Conservation (phyloP, 2,329 filamentous ascomycete species). For the Dactylonectria macrodidyma region DNA sequence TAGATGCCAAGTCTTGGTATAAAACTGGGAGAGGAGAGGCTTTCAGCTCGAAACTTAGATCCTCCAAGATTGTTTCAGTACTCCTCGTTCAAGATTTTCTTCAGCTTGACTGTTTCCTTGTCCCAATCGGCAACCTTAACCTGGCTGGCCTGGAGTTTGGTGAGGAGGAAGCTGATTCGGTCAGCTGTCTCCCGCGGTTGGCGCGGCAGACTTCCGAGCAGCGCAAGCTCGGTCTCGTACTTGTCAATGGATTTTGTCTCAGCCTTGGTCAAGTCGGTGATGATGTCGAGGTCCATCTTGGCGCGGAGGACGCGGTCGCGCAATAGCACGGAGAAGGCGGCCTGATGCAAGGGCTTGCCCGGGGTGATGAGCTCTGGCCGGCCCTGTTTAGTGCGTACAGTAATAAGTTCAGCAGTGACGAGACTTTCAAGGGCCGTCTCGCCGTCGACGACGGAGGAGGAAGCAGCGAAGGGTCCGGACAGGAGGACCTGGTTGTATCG, state of each 20-base stretch:
- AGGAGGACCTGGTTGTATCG: conserved; percentile 91
- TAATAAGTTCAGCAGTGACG: conserved; percentile 88
- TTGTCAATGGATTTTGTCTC: conserved; percentile 84
- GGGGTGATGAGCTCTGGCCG: conserved; percentile 84
- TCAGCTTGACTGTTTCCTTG: conserved; percentile 77
- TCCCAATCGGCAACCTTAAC: conserved; percentile 82
- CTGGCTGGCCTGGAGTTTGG: conserved; percentile 82
- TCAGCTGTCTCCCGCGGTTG: conserved; percentile 78
- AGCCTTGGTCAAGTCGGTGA: conserved; percentile 78
- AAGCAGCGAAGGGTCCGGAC: conserved; percentile 74
- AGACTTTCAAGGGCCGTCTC: conserved; percentile 85
- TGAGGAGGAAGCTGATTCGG: conserved; percentile 79
- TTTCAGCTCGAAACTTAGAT: too few species aligned
- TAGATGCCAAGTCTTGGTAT: too few species aligned
- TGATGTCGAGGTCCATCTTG: conserved; percentile 79
- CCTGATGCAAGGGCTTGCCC: conserved; percentile 88
- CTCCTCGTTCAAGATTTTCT: conserved; percentile 70
- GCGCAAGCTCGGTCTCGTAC: conserved; percentile 81
- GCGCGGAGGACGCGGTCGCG: conserved; percentile 81
- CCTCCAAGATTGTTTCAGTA: conserved; percentile 53
- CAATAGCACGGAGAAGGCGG: conserved; percentile 82
- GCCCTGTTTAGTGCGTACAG: conserved; percentile 79
- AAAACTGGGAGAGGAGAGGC: too few species aligned
- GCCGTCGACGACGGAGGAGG: conserved; percentile 70
- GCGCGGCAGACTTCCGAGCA: conserved; percentile 79